Conservation (phyloP, 2,329 filamentous ascomycete species). For the Monosporascus sp. region DNA sequence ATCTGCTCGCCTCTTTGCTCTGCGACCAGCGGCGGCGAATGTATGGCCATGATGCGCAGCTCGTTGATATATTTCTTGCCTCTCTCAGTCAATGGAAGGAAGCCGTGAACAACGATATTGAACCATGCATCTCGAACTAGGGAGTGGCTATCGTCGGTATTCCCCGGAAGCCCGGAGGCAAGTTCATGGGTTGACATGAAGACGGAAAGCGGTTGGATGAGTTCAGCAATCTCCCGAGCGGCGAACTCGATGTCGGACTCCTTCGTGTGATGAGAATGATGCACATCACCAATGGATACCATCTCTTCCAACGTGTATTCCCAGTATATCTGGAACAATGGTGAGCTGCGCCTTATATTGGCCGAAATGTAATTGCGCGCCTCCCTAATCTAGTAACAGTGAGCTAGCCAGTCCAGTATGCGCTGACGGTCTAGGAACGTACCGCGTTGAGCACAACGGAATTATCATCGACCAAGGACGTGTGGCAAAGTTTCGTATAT, state of each 20-base stretch:
- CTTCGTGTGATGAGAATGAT: slow-evolving; percentile 66
- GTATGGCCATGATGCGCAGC: slow-evolving; percentile 75
- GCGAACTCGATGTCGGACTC: slow-evolving; percentile 77
- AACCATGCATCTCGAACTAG: slow-evolving; percentile 93
- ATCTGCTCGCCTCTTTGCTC: slow-evolving; percentile 85
- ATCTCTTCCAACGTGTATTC: slow-evolving; percentile 79
- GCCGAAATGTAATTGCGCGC: slow-evolving; percentile 75
- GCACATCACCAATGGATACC: slow-evolving; percentile 83
- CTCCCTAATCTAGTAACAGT: slow-evolving; percentile 53
- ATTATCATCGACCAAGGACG: slow-evolving; percentile 67
- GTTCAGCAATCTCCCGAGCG: slow-evolving; percentile 78
- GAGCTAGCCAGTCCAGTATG: slow-evolving; percentile 1
- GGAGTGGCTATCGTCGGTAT: slow-evolving; percentile 64
- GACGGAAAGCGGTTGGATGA: slow-evolving; percentile 81
- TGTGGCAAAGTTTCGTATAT: slow-evolving; percentile 68
- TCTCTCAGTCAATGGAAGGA: slow-evolving; percentile 67
- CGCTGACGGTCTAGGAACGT: slow-evolving; percentile 27
- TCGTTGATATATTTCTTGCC: slow-evolving; percentile 71
- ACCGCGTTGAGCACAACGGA: slow-evolving; percentile 65
- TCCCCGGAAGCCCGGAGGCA: slow-evolving; percentile 36
- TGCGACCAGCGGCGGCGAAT: slow-evolving; percentile 81
- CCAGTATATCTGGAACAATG: slow-evolving; percentile 77
- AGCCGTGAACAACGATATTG: slow-evolving; percentile 93
- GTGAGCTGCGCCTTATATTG: slow-evolving; percentile 62
- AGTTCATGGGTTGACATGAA: slow-evolving; percentile 67